phyloP scores from a whole-genome alignment of 2,329 filamentous ascomycete species.

The Epichloe scottii region DNA sequence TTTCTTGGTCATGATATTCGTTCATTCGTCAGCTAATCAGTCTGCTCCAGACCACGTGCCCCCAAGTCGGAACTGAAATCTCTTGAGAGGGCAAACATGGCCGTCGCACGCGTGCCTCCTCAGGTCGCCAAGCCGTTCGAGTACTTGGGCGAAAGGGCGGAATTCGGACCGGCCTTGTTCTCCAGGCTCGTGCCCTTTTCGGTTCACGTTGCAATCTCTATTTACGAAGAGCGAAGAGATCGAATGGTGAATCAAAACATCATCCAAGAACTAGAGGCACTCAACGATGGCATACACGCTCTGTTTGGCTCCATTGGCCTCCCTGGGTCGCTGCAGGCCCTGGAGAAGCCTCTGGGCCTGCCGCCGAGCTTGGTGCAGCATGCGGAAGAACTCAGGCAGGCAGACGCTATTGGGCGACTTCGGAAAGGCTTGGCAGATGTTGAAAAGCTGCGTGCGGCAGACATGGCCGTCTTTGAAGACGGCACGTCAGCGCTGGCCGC shows the following conservation, averaged over 20 bases:
- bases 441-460: constrained; percentile 72
- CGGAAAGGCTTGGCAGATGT: constrained; percentile 77
- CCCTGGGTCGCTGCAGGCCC: constrained; percentile 81
- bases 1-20: not conserved
- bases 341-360: constrained; percentile 87
- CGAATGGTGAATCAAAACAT: constrained; percentile 82
- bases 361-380: constrained; percentile 78
- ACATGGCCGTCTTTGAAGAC: constrained; percentile 69
- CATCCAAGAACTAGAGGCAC: constrained; percentile 67
- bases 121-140: constrained; percentile 73
- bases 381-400: constrained; percentile 85
- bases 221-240: constrained; percentile 86
- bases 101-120: constrained; percentile 61
- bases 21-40: constrained; percentile 16
- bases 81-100: constrained; percentile 83
- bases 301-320: constrained; percentile 72
- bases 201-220: constrained; percentile 87
- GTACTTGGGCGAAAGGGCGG: constrained; percentile 64
- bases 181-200: constrained; percentile 88
- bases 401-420: constrained; percentile 69
- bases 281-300: constrained; percentile 71
- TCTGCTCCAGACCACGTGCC: constrained; percentile 54
- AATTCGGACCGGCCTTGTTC: constrained; percentile 78
- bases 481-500: constrained; percentile 64
- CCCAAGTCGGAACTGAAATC: constrained; percentile 78